phyloP scores from a whole-genome alignment of 2,329 filamentous ascomycete species.

The Alternaria alternata region DNA sequence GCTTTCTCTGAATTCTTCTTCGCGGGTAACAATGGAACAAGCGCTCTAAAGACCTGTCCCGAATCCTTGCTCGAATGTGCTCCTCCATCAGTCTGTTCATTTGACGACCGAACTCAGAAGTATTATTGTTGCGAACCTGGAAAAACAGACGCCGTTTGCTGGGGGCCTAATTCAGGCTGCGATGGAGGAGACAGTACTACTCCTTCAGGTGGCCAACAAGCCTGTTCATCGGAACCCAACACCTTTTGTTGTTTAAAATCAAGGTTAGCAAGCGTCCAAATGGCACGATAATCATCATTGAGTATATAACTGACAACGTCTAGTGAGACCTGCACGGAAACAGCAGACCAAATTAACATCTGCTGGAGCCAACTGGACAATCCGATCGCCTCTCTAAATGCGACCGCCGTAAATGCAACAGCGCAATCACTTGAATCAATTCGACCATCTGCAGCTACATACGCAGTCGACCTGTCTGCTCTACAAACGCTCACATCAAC shows the following conservation, averaged over 20 bases:
- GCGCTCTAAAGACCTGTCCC: slow-evolving; percentile 9
- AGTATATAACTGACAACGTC: slow-evolving; percentile 10
- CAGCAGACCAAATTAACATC: slow-evolving; percentile 33
- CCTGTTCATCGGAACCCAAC: slow-evolving; percentile 14
- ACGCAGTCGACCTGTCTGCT: slow-evolving; percentile 15
- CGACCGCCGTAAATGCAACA: slow-evolving; percentile 24
- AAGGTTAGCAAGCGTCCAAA: slow-evolving; percentile 8
- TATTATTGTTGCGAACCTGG: slow-evolving; percentile 32
- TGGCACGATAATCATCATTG: neutral
- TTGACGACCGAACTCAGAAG: slow-evolving; percentile 21
- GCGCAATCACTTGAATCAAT: slow-evolving; percentile 29
- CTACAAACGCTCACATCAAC: slow-evolving; percentile 14
- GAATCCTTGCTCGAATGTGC: slow-evolving; percentile 18
- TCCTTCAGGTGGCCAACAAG: slow-evolving; percentile 16
- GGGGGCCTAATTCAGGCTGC: slow-evolving; percentile 13
- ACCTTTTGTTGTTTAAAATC: slow-evolving; percentile 27
- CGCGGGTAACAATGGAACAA: slow-evolving; percentile 15
- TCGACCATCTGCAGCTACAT: slow-evolving; percentile 17
- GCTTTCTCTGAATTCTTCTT: slow-evolving; percentile 28
- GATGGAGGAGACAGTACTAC: slow-evolving; percentile 14
- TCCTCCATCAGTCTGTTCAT: slow-evolving; percentile 25
- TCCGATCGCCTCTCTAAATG: slow-evolving; percentile 19
- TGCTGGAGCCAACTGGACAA: slow-evolving; percentile 33
- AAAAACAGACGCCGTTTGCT: slow-evolving; percentile 24
- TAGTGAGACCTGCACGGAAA: slow-evolving; percentile 17